Evolutionary conservation across 192 early-diverging fungal species (phyloP).

Genomic region (Rhizophagus prolifer): DNA sequence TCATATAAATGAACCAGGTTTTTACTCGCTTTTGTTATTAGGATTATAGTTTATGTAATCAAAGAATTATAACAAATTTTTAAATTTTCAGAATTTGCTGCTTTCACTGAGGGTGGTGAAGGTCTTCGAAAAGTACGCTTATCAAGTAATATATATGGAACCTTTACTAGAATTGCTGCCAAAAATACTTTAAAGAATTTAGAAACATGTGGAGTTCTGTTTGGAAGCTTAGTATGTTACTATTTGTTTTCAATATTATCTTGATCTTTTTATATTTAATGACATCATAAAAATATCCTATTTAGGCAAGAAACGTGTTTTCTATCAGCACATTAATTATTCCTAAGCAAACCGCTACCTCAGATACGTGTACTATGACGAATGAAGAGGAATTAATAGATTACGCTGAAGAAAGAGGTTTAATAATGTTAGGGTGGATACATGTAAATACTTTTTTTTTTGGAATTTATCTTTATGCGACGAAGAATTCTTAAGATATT

Average conservation of each 20-base stretch:
- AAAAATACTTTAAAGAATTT: conserved; percentile 75
- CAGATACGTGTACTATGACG: conserved; percentile 79
- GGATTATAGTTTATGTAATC: too few species aligned
- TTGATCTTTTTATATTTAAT: not conserved
- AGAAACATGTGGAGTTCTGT: conserved; percentile 87
- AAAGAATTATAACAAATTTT: not conserved
- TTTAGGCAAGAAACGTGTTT: conserved; percentile 55
- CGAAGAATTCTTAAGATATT: not conserved
- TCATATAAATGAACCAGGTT: not conserved
- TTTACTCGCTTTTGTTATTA: not conserved
- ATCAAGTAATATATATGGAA: conserved; percentile 62
- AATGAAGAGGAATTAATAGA: conserved; percentile 85
- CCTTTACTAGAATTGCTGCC: conserved; percentile 70
- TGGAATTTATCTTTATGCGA: conserved; percentile 20
- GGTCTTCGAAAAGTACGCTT: conserved; percentile 66
- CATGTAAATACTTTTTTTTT: conserved; percentile 50
- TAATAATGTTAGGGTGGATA: conserved; percentile 89
- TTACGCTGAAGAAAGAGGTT: conserved; percentile 67
- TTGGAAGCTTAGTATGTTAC: conserved; percentile 61
- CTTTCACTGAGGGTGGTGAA: conserved; percentile 33
- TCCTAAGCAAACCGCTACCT: conserved; percentile 87
- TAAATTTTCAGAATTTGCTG: not conserved
- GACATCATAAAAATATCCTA: not conserved
- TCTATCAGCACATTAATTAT: conserved; percentile 77
- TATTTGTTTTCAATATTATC: not conserved